Base-by-base conservation (phyloP, 768 basidiomycete genomes). In the Coprinopsis marcescibilis region DNA sequence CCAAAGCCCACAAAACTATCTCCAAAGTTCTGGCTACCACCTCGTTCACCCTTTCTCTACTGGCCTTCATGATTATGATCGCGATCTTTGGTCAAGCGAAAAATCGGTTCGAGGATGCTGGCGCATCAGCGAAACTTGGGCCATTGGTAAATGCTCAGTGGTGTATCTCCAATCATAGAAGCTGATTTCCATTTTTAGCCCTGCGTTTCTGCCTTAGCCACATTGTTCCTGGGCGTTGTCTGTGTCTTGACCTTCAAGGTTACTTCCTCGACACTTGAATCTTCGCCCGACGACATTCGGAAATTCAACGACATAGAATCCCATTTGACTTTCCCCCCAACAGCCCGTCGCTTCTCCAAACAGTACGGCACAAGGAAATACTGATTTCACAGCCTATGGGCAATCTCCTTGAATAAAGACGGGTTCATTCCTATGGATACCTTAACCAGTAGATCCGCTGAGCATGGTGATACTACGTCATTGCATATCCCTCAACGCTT, bases 31-130 rank as follows among this genome's bases (percentile, higher is more conserved):
- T 68, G 35, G 48, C 51, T 23, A 20, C 61, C 26, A 58, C 63
- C 2, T 60, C 69, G 0, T 63, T 66, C 45, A 37, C 57, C 2
- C 39, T 56, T 1, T 67, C 68, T 1, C 47, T 57, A 19, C 35
- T 66, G 6, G 65, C 65, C 11, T 67, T 69, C 45, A 44, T 66
- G n/a, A 69, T 68, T 43, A 65, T 62, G 62, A 61, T 67, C n/a
- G 61, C 63, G 1, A 65, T 66, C 23, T 67, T 61, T 56, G 59
- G 50, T 42, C 53, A 57, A 17, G 66, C 67, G n/a, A 65, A 59
- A 30, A 43, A 55, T 4, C 57, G 63, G 27, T 69, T 69, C 48
- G 57, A 59, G 46, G 56, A 48, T 36, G 57, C 55, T 15, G 69
- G 68, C 6, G 66, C 62, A 48, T 50, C 51, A n/a, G 64, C 68